Percentiles rank a stretch among this genome's conserved stretches.
phyloP scores from a whole-genome alignment of 1,284 basidiomycete species.

The Omphalotus olearius region DNA sequence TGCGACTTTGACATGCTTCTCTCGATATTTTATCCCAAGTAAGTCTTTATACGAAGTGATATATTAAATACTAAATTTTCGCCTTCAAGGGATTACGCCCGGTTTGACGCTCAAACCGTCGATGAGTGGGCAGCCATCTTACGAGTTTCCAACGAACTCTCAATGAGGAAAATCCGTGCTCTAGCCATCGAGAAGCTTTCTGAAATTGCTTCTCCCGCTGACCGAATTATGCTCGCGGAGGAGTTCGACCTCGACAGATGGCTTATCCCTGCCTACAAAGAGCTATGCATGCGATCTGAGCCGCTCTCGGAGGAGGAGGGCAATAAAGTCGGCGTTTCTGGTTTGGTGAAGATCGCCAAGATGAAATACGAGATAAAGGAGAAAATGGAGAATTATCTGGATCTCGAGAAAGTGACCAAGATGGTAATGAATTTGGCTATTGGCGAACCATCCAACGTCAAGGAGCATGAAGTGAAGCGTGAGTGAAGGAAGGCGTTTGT shows the following conservation, averaged over 20 bases:
- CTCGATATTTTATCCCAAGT: slow-evolving; percentile 13
- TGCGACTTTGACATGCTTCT: slow-evolving; percentile 9
- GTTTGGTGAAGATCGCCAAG: slow-evolving; percentile 7
- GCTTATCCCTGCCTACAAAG: slow-evolving; percentile 8
- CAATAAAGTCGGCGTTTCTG: slow-evolving; percentile 9
- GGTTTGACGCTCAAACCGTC: slow-evolving; percentile 5
- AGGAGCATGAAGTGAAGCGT: neutral
- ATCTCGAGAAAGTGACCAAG: slow-evolving; percentile 4
- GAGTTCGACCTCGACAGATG: slow-evolving; percentile 7
- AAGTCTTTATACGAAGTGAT: neutral
- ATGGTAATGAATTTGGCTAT: slow-evolving; percentile 12
- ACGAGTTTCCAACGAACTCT: slow-evolving; percentile 1
- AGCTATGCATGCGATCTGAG: slow-evolving; percentile 9
- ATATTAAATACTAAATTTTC: neutral
- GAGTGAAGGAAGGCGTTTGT: no score
- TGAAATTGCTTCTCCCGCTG: slow-evolving; percentile 6
- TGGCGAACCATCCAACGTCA: neutral
- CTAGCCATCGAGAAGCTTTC: slow-evolving; percentile 7
- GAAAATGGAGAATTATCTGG: slow-evolving; percentile 6
- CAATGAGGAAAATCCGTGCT: slow-evolving; percentile 7
- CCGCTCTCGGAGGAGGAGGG: slow-evolving; percentile 11
- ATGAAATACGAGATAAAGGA: slow-evolving; percentile 10
- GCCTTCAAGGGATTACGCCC: slow-evolving; percentile 4
- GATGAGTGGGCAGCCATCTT: slow-evolving; percentile 11
- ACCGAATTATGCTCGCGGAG: slow-evolving; percentile 8